phyloP scores from a whole-genome alignment of 257 asterid genomes.

The Solanum tacnaense region DNA sequence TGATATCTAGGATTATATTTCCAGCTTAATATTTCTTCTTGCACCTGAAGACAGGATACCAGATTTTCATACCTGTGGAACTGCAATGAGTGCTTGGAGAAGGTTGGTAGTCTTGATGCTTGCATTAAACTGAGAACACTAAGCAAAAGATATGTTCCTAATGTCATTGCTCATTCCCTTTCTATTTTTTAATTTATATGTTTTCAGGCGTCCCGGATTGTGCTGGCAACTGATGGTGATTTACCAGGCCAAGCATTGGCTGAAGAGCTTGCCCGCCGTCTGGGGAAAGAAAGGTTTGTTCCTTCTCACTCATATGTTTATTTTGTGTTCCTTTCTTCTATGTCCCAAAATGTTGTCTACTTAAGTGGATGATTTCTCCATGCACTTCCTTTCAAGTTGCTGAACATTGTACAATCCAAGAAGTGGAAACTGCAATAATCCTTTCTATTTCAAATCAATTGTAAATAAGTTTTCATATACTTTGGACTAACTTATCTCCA shows the following conservation, averaged over 20 bases:
- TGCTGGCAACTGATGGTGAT: conserved; percentile 73
- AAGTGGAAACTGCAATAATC: background rate
- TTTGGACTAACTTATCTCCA: background rate
- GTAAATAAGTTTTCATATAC: background rate
- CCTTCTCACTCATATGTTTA: background rate
- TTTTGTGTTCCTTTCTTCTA: background rate
- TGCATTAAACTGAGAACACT: background rate
- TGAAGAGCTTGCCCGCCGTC: conserved; percentile 71
- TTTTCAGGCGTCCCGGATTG: conserved; percentile 47
- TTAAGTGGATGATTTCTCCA: background rate
- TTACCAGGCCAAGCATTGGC: conserved; percentile 65
- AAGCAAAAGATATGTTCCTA: background rate
- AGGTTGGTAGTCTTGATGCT: conserved; percentile 21
- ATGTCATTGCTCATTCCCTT: background rate
- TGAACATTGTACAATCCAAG: background rate
- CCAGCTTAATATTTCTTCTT: background rate
- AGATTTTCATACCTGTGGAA: conserved; percentile 62
- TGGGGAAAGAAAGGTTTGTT: conserved; percentile 57
- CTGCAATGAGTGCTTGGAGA: conserved; percentile 53
- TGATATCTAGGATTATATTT: background rate
- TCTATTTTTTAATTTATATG: background rate
- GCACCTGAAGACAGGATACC: conserved; percentile 34
- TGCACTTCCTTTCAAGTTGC: background rate
- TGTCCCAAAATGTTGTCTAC: background rate
- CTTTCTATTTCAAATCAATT: background rate